Evolutionary conservation across 257 asterid species (phyloP).

Genomic region (Nicotiana otophora): DNA sequence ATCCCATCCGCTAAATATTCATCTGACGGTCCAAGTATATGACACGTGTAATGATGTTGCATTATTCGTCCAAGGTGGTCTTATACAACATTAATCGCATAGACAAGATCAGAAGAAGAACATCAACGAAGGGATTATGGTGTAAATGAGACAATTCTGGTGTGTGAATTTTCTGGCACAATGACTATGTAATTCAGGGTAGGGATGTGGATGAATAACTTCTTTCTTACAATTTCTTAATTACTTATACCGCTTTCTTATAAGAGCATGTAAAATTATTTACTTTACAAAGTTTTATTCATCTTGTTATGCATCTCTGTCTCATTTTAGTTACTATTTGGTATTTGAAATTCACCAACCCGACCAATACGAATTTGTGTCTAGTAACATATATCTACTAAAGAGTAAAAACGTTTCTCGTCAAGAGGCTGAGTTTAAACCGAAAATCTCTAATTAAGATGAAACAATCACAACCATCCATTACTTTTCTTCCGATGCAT

Average conservation of each 20-base stretch:
- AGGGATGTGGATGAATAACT: not conserved
- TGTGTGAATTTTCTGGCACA: not conserved
- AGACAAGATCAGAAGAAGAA: not conserved
- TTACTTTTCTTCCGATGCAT: not conserved
- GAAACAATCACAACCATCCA: not conserved
- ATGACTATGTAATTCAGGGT: not conserved
- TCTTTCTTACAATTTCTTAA: not conserved
- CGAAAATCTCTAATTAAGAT: no score
- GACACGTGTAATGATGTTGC: not conserved
- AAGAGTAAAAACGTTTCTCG: not conserved
- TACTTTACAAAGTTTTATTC: not conserved
- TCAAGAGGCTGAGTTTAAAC: not conserved
- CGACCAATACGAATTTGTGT: no score
- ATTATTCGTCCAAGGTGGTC: not conserved
- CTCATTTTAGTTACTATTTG: not conserved
- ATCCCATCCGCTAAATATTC: constrained; percentile 53
- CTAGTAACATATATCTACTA: not conserved
- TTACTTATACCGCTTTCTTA: not conserved
- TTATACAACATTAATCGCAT: not conserved
- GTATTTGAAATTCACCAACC: not conserved
- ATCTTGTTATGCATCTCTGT: not conserved
- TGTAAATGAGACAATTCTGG: not conserved
- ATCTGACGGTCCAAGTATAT: constrained; percentile 4
- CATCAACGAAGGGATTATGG: not conserved
- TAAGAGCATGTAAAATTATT: not conserved